Evolutionary conservation across 495 filamentous ascomycete species (phyloP).

Genomic region (Penicillium odoratum): DNA sequence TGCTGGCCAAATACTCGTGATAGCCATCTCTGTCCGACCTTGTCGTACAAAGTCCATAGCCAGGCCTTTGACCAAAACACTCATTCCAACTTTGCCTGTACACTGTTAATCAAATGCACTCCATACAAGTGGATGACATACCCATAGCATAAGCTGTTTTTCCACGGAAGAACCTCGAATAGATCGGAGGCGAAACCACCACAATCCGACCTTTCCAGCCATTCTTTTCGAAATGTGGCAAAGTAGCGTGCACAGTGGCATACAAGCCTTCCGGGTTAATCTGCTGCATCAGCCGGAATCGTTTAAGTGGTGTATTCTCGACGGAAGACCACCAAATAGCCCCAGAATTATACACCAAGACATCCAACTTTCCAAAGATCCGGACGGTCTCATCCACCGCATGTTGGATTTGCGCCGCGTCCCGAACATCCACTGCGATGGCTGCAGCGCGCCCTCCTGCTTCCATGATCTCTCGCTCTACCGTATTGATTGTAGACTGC

Average conservation of each 20-base stretch:
- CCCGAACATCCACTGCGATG: conserved; percentile 69
- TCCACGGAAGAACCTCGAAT: conserved; percentile 78
- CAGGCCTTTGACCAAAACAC: conserved; percentile 74
- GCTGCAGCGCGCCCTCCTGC: conserved; percentile 64
- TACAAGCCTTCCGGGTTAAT: conserved; percentile 73
- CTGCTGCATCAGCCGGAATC: conserved; percentile 79
- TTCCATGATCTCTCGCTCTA: conserved; percentile 73
- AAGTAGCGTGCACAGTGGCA: conserved; percentile 60
- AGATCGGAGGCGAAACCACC: conserved; percentile 84
- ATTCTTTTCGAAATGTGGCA: conserved; percentile 61
- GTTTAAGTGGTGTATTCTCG: conserved; percentile 69
- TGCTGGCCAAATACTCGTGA: conserved; percentile 83
- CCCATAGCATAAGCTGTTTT: conserved; percentile 89
- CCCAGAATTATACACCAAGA: conserved; percentile 79
- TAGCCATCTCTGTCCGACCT: conserved; percentile 65
- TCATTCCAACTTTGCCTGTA: conserved; percentile 74
- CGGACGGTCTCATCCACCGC: conserved; percentile 63
- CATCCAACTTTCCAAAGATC: conserved; percentile 65
- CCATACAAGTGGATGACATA: conserved; percentile 12
- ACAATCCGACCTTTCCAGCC: conserved; percentile 64
- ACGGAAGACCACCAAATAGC: conserved; percentile 87
- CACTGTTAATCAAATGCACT: too few species aligned
- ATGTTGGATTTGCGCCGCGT: conserved; percentile 59
- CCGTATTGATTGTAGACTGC: conserved; percentile 79
- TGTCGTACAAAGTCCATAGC: conserved; percentile 80